Base-by-base conservation (phyloP, 805 yeast species). In the Nakazawaea pomicola region DNA sequence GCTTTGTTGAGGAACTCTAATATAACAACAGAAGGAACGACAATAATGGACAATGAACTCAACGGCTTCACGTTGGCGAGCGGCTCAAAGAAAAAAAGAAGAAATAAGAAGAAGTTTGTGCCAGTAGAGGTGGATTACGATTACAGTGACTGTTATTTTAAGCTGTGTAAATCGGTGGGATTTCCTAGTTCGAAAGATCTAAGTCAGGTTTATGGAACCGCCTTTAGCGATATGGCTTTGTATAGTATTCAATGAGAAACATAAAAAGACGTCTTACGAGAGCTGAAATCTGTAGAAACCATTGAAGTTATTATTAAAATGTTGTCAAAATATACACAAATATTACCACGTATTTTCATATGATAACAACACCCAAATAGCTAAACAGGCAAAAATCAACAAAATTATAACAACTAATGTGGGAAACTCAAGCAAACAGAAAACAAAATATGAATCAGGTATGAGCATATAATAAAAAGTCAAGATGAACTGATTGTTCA, bases 151-250 rank as follows among this genome's bases (percentile, higher is more conserved):
- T 36, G 50, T 36, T 57, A 53, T 42, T 59, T 57, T 40, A 24
- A 27, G 8, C 40, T 39, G 2, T 43, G 53, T 14, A 8, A 16
- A 1, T 38, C 51, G 14, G 29, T 30, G 7, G 49, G 51, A 9
- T 41, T 53, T 29, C 23, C n/a, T 6, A 15, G 30, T 25, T 30
- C 41, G 14, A 31, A 44, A 28, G 41, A 46, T 23, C 29, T 37
- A 16, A 40, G 34, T 10, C 49, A 45, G 12, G 36, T 29, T 3
- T 52, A 55, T 55, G 56, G 55, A 16, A 45, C 46, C 18, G 45
- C 58, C 11, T 55, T 55, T 36, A 49, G 55, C 23, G 57, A 53
- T 34, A 43, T 55, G 33, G 56, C 58, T 1, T 38, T 46, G 32
- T 53, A 53, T 20, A 25, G 23, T 7, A 24, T 38, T 25, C 25